Percentiles rank a stretch among this genome's conserved stretches.
These are phyloP conservation scores for Lycium barbarum DNA, from an alignment of 257 asterid genomes.

Conservation along the genomic window DNA sequence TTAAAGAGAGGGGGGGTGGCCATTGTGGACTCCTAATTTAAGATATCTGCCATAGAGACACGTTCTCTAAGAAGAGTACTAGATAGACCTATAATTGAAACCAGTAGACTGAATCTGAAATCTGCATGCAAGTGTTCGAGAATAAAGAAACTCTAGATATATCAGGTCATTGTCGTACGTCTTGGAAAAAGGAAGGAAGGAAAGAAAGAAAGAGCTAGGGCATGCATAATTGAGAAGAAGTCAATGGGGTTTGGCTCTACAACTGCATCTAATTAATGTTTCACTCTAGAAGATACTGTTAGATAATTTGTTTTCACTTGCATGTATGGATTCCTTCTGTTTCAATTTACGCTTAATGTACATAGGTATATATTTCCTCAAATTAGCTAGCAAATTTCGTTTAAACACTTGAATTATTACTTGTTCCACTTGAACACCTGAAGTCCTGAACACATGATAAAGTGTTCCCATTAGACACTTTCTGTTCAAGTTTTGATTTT, in stretches of 20 bases:
- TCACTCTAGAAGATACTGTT: neutral
- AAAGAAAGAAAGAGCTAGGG: neutral
- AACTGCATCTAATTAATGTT: neutral
- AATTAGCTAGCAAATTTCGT: no score
- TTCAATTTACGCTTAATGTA: no score
- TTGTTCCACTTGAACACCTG: no score
- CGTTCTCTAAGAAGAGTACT: neutral
- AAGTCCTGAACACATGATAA: no score
- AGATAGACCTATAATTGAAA: neutral
- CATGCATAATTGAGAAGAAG: neutral
- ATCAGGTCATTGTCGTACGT: neutral
- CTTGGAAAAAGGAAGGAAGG: neutral
- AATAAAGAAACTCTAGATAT: neutral
- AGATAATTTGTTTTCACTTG: neutral
- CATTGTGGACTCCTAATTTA: neutral
- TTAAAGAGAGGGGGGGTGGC: neutral
- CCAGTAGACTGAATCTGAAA: neutral
- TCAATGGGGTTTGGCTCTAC: neutral
- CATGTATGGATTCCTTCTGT: neutral
- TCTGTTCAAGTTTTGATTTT: no score
- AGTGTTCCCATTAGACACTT: no score
- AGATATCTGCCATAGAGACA: neutral
- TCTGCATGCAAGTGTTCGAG: neutral
- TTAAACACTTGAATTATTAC: no score
- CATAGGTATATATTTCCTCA: no score